Percentiles rank a stretch among this genome's conserved stretches.
phyloP scores from a whole-genome alignment of 768 basidiomycete species.

The Boletus vinaceobasis region DNA sequence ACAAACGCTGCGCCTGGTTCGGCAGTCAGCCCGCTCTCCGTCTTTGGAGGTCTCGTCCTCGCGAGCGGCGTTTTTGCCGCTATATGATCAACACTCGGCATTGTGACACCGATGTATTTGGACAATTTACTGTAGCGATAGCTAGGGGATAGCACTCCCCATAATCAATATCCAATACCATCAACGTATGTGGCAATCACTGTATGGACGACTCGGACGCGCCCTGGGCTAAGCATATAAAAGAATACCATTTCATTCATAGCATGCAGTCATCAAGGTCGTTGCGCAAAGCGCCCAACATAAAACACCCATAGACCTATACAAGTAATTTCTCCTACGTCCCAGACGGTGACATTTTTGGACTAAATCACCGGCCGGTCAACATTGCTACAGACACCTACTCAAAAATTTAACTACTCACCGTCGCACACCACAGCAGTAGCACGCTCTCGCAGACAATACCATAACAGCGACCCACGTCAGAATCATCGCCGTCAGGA shows the following conservation, averaged over 20 bases:
- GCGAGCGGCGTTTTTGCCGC: conserved; percentile 18
- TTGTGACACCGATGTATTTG: conserved; percentile 4
- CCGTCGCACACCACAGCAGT: conserved; percentile 63
- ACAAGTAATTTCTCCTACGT: neutral
- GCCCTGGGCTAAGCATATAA: neutral
- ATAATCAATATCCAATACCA: conserved; percentile 1
- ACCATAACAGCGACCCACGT: conserved; percentile 60
- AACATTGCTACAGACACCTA: neutral
- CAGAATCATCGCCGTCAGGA: conserved; percentile 50
- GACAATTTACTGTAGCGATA: conserved; percentile 19
- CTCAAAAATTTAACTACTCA: conserved; percentile 17
- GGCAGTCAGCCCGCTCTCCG: conserved; percentile 12
- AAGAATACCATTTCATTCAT: neutral
- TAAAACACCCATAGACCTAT: neutral
- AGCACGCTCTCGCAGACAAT: conserved; percentile 62
- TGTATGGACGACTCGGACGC: neutral
- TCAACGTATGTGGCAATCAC: neutral
- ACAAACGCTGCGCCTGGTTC: conserved; percentile 21
- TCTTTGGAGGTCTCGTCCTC: conserved; percentile 23
- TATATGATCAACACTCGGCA: conserved; percentile 4
- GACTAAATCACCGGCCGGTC: conserved; percentile 8
- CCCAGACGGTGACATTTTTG: neutral
- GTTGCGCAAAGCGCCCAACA: neutral
- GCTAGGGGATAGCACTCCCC: neutral
- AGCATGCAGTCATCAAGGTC: conserved; percentile 1